Evolutionary conservation across 129 eudicot genomes (phyloP), one percentile per base, ranked within the genome.

Genomic region (Saposhnikovia divaricata): DNA sequence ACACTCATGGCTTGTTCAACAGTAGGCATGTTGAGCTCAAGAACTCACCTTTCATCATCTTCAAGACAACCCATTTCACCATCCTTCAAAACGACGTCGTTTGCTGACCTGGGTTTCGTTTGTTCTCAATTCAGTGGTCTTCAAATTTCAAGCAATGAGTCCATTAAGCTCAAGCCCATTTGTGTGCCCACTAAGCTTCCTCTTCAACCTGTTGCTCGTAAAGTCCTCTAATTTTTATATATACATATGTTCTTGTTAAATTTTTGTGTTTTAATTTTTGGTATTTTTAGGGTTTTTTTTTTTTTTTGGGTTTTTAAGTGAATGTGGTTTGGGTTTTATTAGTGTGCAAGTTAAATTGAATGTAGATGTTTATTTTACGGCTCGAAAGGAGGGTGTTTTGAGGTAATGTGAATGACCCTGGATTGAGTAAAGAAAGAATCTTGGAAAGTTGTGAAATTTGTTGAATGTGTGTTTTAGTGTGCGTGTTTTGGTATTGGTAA

Each of bases 131-230:
- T 94, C 44, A 80, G 89, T 78, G 98, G 98, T 61, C 80, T 90
- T 82, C 88, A 85, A 70, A 87, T 94, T 72, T 86, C 96, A 3
- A 70, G 37, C 37, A 45, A 61, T 72, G 81, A 80, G 25, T 23
- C 66, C 47, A 38, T 70, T 78, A 77, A 46, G 13, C 84, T 84
- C 66, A 66, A 16, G 4, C 84, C 86, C 82, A 77, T 92, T 77
- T 91, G 92, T 38, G 79, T 87, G 14, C 86, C 93, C 4, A 57
- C 74, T 74, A 87, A 79, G 79, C 90, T 82, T 77, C 84, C 91
- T 42, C 78, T 93, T 83, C 96, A 80, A 38, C 93, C 96, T 43
- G 87, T 91, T 74, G 96, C 97, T 57, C 92, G 98, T 94, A 94
- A 88, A 69, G 77, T 57, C 68, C 73, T 12, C 14, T 11, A 11